Percentiles rank a stretch among this genome's conserved stretches.
These are phyloP conservation scores for Alternaria panax DNA, from an alignment of 2,329 filamentous ascomycete species.

Conservation along the genomic window DNA sequence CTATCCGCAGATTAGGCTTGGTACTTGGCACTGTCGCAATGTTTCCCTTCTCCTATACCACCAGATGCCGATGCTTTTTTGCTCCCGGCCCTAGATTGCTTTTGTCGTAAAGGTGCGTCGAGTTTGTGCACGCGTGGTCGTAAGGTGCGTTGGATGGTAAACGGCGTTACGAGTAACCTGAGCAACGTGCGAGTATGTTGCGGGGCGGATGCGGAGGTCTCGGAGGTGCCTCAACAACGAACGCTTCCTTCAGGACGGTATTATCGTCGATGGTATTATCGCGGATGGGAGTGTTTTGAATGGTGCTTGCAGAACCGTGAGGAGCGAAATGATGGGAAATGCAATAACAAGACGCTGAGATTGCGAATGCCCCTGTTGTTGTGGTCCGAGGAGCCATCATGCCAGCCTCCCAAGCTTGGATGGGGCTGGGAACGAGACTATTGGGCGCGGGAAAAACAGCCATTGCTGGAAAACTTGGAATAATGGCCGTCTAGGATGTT, in stretches of 20 bases:
- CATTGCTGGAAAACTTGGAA: constrained; percentile 5
- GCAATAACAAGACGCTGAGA: constrained; percentile 3
- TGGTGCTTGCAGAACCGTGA: neutral
- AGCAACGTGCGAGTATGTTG: constrained; percentile 18
- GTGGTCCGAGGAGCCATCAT: constrained; percentile 11
- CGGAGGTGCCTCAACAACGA: constrained; percentile 14
- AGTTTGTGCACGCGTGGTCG: constrained; percentile 9
- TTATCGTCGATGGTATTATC: neutral
- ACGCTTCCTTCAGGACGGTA: neutral
- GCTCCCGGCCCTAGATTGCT: neutral
- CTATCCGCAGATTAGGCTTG: constrained; percentile 14
- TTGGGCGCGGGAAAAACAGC: constrained; percentile 13
- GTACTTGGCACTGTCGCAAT: constrained; percentile 23
- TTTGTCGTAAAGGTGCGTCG: neutral
- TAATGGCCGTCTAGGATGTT: neutral
- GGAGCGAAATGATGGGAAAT: neutral
- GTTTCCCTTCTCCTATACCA: neutral
- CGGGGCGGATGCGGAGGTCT: constrained; percentile 20
- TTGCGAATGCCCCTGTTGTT: constrained; percentile 14
- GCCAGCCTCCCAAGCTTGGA: constrained; percentile 8
- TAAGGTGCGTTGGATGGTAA: constrained; percentile 7
- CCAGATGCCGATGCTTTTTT: neutral
- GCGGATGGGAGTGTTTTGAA: neutral
- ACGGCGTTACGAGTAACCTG: constrained; percentile 25
- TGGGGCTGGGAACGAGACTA: constrained; percentile 12